Evolutionary conservation across 2,329 filamentous ascomycete genomes (phyloP).

Genomic region (Exophiala sideris): DNA sequence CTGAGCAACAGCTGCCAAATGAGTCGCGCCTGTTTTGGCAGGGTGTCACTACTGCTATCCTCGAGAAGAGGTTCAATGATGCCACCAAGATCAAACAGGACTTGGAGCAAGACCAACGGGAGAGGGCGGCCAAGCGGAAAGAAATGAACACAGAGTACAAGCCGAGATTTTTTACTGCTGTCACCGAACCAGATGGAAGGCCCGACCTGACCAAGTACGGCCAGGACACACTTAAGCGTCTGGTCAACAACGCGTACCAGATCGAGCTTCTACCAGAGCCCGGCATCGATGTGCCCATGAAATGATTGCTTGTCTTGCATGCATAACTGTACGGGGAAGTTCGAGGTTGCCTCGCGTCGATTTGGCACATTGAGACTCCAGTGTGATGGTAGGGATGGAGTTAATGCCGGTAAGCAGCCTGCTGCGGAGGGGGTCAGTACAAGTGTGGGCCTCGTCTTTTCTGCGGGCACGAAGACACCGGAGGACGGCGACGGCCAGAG

Average conservation of each 20-base stretch:
- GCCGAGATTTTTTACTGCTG: constrained; percentile 79
- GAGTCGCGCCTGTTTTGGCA: constrained; percentile 88
- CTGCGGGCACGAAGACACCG: too few relatives aligned
- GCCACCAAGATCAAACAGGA: constrained; percentile 87
- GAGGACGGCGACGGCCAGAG: too few relatives aligned
- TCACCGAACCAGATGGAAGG: constrained; percentile 57
- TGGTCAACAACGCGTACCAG: constrained; percentile 42
- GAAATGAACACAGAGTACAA: constrained; percentile 67
- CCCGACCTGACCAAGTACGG: constrained; percentile 64
- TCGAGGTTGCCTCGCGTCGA: too few relatives aligned
- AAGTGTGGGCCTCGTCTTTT: too few relatives aligned
- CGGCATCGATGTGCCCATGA: constrained; percentile 7
- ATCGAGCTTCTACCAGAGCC: constrained; percentile 21
- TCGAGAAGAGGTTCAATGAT: constrained; percentile 73
- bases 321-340: too few relatives aligned
- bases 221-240: constrained; percentile 52
- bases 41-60: constrained; percentile 80
- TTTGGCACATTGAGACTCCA: too few relatives aligned
- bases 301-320: too few relatives aligned
- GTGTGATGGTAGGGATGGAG: too few relatives aligned
- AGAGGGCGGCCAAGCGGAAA: constrained; percentile 78
- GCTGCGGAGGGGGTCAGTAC: too few relatives aligned
- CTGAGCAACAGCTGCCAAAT: constrained; percentile 76
- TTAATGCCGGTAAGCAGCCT: too few relatives aligned
- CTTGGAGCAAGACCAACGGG: constrained; percentile 83